Conservation (phyloP, 768 basidiomycete species). For the Mycena crocata region DNA sequence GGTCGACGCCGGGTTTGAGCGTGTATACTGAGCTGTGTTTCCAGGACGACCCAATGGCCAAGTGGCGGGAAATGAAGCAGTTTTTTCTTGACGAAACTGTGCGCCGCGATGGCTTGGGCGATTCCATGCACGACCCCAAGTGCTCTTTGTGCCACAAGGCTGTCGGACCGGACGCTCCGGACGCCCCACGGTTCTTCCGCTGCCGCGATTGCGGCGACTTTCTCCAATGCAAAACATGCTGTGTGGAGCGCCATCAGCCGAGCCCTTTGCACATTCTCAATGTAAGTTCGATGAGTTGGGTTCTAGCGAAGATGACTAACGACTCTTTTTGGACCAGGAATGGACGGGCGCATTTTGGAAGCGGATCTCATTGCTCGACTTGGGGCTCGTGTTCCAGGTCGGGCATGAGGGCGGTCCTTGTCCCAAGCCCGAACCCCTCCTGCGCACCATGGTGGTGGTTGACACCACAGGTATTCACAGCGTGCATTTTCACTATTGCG, state of each 20-base stretch:
- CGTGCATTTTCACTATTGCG: background rate
- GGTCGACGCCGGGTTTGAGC: too few relatives aligned
- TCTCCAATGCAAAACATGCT: conserved; percentile 5
- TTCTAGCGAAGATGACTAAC: background rate
- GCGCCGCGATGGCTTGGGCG: conserved; percentile 14
- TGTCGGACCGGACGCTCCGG: background rate
- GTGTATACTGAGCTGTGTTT: background rate
- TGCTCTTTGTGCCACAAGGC: conserved; percentile 4
- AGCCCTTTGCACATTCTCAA: background rate
- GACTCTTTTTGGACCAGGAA: background rate
- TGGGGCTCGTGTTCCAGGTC: conserved; percentile 24
- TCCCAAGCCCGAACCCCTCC: background rate
- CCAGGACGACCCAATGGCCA: conserved; percentile 13
- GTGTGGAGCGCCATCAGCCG: background rate
- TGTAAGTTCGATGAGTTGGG: background rate
- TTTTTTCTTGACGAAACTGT: conserved; percentile 16
- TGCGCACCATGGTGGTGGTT: background rate
- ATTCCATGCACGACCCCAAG: background rate
- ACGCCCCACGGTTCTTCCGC: background rate
- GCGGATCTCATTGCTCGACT: background rate
- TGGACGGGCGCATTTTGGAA: conserved; percentile 30
- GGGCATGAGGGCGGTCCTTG: conserved; percentile 20
- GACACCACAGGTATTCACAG: background rate
- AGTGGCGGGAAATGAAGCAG: conserved; percentile 4
- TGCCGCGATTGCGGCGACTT: conserved; percentile 11